Base-by-base conservation (phyloP, 768 basidiomycete genomes). In the Tulasnella calospora region DNA sequence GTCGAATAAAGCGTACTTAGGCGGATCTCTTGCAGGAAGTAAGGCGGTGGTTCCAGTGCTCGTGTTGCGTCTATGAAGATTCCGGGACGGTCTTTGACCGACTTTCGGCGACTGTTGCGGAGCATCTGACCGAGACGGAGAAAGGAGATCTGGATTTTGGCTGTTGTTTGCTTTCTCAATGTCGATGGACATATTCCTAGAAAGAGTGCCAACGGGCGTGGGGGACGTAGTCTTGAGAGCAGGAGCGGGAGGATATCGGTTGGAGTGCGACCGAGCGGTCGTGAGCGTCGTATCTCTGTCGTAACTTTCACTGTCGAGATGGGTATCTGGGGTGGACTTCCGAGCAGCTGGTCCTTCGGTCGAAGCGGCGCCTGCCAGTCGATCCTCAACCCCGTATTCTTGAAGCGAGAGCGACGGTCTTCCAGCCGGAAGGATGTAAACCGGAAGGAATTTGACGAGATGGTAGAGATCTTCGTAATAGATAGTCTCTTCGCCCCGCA, bases 1-100 rank as follows among this genome's bases (percentile, higher is more conserved):
- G 81, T 92, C 91, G 78, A 91, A 88, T 47, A 90, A 46, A 75
- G 88, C 85, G 80, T 88, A 90, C 82, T 87, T 87, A 0, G 91
- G 91, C 4, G 92, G 90, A 82, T 86, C 86, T 67, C 84, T 84
- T 4, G 89, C 87, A 5, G 92, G 91, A 19, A 89, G 82, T 33
- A 92, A 84, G 6, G 8, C 79, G 85, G 85, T 30, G 2, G 35
- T 35, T 90, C 89, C n/a, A 89, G 88, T 13, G 82, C 81, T 55
- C 83, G 81, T n/a, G 85, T 79, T 13, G 86, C 81, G 70, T 19
- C 76, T 40, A 73, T 36, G 35, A 47, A 44, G 69, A 17, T 38
- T 35, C 17, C 23, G n/a, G 17, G 74, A 36, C 40, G 46, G 67
- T 19, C 51, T 33, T 46, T 74, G 12, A 35, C 73, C 44, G 40